phyloP scores from a whole-genome alignment of 2,329 filamentous ascomycete species.

The Epichloe uncinata region DNA sequence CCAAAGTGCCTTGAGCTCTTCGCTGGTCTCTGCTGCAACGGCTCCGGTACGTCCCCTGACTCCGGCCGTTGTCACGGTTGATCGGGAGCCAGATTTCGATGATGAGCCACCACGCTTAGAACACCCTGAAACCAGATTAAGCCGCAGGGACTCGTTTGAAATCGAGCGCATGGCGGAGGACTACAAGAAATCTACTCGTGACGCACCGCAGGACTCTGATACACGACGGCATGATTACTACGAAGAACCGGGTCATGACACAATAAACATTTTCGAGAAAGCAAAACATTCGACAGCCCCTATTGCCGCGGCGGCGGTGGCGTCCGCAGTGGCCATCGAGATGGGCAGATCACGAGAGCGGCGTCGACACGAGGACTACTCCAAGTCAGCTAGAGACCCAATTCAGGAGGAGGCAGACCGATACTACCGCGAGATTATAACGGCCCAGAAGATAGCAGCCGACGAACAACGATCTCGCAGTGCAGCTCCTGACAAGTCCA shows the following conservation, averaged over 20 bases:
- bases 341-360: slow-evolving; percentile 24
- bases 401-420: slow-evolving; percentile 45
- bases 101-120: slow-evolving; percentile 18
- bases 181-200: slow-evolving; percentile 13
- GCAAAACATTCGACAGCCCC: slow-evolving; percentile 35
- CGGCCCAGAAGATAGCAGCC: slow-evolving; percentile 39
- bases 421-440: slow-evolving; percentile 41
- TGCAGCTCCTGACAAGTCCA: slow-evolving; percentile 36
- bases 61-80: slow-evolving; percentile 38
- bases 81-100: slow-evolving; percentile 38
- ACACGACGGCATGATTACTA: slow-evolving; percentile 15
- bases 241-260: slow-evolving; percentile 29
- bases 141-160: slow-evolving; percentile 38
- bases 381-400: slow-evolving; percentile 22
- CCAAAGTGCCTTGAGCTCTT: slow-evolving; percentile 25
- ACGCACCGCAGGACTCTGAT: slow-evolving; percentile 9
- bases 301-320: slow-evolving; percentile 32
- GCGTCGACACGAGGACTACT: slow-evolving; percentile 17
- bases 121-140: slow-evolving; percentile 25
- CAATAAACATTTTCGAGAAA: slow-evolving; percentile 30
- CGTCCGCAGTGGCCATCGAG: slow-evolving; percentile 31
- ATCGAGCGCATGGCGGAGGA: slow-evolving; percentile 23
- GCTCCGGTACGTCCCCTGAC: slow-evolving; percentile 27
- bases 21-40: neutral
- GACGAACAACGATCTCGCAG: slow-evolving; percentile 41